Base-by-base conservation (phyloP, 148 eudicot genomes). In the Rhododendron vialii region DNA sequence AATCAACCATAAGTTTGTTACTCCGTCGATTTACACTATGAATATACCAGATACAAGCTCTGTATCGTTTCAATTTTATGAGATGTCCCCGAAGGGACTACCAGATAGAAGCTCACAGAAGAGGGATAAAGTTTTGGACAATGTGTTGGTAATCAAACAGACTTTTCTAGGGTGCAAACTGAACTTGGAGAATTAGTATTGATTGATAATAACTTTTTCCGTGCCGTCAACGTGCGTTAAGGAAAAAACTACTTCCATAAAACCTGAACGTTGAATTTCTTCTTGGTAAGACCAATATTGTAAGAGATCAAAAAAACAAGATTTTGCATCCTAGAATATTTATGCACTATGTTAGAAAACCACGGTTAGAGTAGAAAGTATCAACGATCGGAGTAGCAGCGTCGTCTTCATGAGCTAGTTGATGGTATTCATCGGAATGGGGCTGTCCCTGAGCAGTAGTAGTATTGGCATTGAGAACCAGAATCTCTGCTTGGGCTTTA, bases 401-500 rank as follows among this genome's bases (percentile, higher is more conserved):
- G 5, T 26, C 15, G 4, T 10, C 36, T 69, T 69, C 35, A 11
- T 69, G 33, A 69, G 4, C 75, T 12, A 26, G 18, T 10, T 30
- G 36, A 71, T 30, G 36, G 36, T 71, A 26, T 11, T 71, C 76
- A 28, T 71, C 35, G 36, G 76, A 12, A 30, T 26, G 76, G 76
- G 35, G 76, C 36, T 12, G 6, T 71, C 1, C 15, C 13, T 71
- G 76, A 1, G 75, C 17, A 10, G 30, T 69, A 9, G 28, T 65
- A 24, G 1, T 69, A 69, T 26, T 26, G 1, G 6, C 75, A 28
- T 28, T 26, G 35, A 69, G 33, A 67, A 26, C 73, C 73, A 67
- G 83, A 53, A 90, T 84, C 51, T 89, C 71, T 9, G 91, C 87
- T 87, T 88, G 94, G 11, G 85, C 75, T 86, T 88, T 90, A 4